Conservation (phyloP, 257 asterid genomes). For the Fraxinus pennsylvanica region DNA sequence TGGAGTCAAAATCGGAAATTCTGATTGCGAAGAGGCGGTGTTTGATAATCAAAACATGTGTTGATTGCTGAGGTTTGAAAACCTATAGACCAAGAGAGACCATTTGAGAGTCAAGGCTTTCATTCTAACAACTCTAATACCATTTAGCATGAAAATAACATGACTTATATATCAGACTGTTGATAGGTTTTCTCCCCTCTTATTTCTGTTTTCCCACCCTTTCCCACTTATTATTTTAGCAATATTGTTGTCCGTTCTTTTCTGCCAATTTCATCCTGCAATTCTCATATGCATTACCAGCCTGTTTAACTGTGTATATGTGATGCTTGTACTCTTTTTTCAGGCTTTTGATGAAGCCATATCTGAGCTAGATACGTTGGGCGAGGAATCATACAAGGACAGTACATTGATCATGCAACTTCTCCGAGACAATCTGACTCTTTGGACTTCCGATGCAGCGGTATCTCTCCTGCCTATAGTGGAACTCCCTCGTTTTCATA, state of each 20-base stretch:
- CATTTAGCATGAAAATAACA: neutral
- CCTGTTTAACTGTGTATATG: neutral
- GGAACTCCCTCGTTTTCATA: neutral
- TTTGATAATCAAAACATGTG: neutral
- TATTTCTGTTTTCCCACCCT: neutral
- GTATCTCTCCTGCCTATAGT: neutral
- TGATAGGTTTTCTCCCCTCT: neutral
- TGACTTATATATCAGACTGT: neutral
- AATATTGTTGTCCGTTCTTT: neutral
- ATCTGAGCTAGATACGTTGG: neutral
- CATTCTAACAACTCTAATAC: neutral
- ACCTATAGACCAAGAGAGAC: neutral
- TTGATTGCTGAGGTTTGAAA: neutral
- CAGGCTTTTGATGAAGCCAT: slow-evolving; percentile 10
- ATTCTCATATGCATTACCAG: neutral
- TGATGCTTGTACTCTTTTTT: neutral
- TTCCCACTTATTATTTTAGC: neutral
- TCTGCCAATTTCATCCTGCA: neutral
- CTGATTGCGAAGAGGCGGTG: neutral
- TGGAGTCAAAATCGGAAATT: neutral
- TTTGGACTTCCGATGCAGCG: slow-evolving; percentile 1
- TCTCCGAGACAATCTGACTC: slow-evolving; percentile 6
- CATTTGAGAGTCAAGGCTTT: neutral
- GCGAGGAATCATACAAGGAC: slow-evolving; percentile 11
- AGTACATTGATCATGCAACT: slow-evolving; percentile 4